Evolutionary conservation across 164 flowering plant species (phyloP).

Genomic region (Sextonia rubra): DNA sequence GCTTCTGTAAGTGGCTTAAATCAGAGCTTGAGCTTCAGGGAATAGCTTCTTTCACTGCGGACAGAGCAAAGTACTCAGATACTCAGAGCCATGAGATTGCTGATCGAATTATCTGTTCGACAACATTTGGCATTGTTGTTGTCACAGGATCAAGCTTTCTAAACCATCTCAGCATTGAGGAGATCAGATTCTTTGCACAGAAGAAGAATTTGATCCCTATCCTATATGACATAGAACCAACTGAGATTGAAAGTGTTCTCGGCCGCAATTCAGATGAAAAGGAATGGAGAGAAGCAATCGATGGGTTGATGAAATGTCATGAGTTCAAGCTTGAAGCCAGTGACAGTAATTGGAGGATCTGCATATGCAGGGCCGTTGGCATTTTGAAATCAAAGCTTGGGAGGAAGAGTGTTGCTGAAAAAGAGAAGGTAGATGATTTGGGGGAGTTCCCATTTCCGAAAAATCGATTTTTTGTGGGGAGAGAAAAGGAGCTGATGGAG

Average conservation of each 20-base stretch:
- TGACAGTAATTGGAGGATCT: constrained; percentile 73
- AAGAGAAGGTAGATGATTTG: constrained; percentile 29
- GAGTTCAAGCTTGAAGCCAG: constrained; percentile 67
- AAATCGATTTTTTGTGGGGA: constrained; percentile 65
- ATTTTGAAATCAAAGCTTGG: constrained; percentile 67
- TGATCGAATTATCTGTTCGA: constrained; percentile 80
- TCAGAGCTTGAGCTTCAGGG: constrained; percentile 90
- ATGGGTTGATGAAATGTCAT: constrained; percentile 51
- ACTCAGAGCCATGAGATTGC: constrained; percentile 88
- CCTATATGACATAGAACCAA: constrained; percentile 45
- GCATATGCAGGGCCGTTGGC: constrained; percentile 50
- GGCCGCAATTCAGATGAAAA: constrained; percentile 47
- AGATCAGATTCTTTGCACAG: constrained; percentile 77
- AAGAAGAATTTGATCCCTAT: constrained; percentile 82
- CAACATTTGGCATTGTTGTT: constrained; percentile 63
- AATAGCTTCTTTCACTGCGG: constrained; percentile 81
- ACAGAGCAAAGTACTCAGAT: constrained; percentile 73
- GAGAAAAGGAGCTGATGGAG: constrained; percentile 72
- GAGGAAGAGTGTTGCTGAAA: constrained; percentile 51
- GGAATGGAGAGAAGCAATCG: constrained; percentile 66
- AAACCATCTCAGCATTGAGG: constrained; percentile 63
- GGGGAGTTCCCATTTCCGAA: constrained; percentile 73
- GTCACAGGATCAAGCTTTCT: constrained; percentile 43
- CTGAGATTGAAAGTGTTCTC: constrained; percentile 38
- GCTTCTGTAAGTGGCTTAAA: constrained; percentile 88